Evolutionary conservation across 441 rosid species (phyloP), one percentile per base, ranked within the genome.

Genomic region (Cnidoscolus chayamansa): DNA sequence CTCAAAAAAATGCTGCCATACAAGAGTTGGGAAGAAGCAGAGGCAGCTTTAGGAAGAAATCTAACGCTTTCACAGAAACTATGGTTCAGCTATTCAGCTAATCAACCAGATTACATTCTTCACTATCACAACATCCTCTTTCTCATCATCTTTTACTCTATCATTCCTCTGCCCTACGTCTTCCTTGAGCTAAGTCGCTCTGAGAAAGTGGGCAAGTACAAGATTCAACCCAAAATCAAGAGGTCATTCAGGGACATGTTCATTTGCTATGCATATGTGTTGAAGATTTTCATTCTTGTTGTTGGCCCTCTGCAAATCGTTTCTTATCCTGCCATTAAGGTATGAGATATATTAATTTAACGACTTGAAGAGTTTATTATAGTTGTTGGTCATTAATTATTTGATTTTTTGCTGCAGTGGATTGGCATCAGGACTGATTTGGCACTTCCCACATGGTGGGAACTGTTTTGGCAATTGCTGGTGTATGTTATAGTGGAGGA

Each of bases 401-500:
- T 31, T 20, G 10, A n/a, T 30, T 32, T 20, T 63, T 66, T 6
- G 15, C 15, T 25, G 63, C 77, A 90, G 94, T 74, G 85, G 75
- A 76, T 89, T 45, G 94, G 88, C 64, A 84, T 90, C 53, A 72
- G 84, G 78, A 82, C 82, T 12, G 83, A 91, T 12, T 72, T 91
- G 78, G 85, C 89, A 40, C 71, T 91, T 71, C 97, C 97, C 6
- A 75, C 93, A 13, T 63, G 74, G 1, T 62, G 84, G 87, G 91
- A 91, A 78, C 78, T 89, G 43, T 25, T 81, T 7, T 47, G 84
- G 48, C 94, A 89, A 60, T 68, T 88, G 67, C 0, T 81, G 17
- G 91, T 88, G 10, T 91, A 91, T 79, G 86, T 84, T 63, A 10
- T 91, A 74, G 54, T 89, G 68, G 93, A 89, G 74, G 97, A 89